These are phyloP conservation scores for Trichophyton benhamiae DNA, from an alignment of 2,329 filamentous ascomycete species.

Conservation along the genomic window DNA sequence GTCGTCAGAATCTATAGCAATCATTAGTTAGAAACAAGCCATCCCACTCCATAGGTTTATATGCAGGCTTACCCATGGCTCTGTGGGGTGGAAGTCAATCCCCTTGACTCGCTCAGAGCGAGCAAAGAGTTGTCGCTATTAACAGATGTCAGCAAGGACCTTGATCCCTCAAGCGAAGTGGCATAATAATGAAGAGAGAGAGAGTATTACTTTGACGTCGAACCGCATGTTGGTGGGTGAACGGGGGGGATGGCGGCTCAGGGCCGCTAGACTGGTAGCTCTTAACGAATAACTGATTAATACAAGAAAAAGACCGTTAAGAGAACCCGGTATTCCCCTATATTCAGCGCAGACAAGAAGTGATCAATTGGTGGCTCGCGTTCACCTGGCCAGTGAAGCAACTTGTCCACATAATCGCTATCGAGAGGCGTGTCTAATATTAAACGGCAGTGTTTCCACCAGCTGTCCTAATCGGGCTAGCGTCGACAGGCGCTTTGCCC, in stretches of 20 bases:
- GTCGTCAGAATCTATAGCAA: conserved; percentile 60
- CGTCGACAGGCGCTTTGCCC: conserved; percentile 10
- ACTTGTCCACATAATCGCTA: conserved; percentile 14
- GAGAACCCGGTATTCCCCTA: neutral
- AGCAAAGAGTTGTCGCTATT: conserved; percentile 67
- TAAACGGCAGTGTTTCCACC: conserved; percentile 20
- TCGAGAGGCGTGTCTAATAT: neutral
- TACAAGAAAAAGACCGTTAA: neutral
- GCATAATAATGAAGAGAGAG: neutral
- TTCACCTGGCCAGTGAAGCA: conserved; percentile 6
- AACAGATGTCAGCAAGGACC: conserved; percentile 29
- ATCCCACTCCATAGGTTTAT: neutral
- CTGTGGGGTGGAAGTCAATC: conserved; percentile 92
- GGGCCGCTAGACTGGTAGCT: conserved; percentile 5
- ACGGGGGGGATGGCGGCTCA: neutral
- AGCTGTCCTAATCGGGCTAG: conserved; percentile 23
- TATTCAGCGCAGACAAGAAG: neutral
- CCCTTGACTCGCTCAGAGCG: conserved; percentile 93
- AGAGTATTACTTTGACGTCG: conserved; percentile 44
- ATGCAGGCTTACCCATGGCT: conserved; percentile 64
- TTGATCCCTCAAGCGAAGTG: conserved; percentile 3
- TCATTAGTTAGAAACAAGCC: conserved; percentile 21
- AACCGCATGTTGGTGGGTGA: conserved; percentile 40
- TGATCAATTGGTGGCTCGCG: neutral
- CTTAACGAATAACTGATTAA: neutral